Conservation (phyloP, 352 stramenopile species). For the Phytophthora pseudosyringae region DNA sequence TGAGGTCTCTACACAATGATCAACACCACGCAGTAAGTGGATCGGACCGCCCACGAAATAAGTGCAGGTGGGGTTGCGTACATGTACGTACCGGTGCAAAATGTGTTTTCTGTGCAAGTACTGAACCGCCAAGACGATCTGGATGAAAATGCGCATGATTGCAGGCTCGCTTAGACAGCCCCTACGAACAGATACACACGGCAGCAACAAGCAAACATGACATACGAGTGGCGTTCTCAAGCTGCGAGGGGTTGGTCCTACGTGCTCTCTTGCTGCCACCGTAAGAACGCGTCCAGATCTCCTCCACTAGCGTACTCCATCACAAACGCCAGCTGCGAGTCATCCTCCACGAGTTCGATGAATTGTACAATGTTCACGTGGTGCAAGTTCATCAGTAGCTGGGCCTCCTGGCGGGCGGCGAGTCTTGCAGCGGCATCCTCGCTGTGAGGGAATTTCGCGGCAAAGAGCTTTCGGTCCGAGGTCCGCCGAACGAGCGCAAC, state of each 20-base stretch:
- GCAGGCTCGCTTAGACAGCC: conserved; percentile 44
- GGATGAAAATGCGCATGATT: conserved; percentile 76
- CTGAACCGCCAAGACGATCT: conserved; percentile 59
- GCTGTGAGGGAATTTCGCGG: conserved; percentile 51
- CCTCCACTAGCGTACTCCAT: conserved; percentile 81
- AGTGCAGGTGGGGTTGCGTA: not conserved
- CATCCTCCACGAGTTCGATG: conserved; percentile 48
- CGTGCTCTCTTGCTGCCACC: conserved; percentile 25
- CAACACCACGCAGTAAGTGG: not conserved
- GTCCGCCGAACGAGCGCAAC: conserved; percentile 53
- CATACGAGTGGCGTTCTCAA: too few relatives aligned
- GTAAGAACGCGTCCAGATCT: conserved; percentile 64
- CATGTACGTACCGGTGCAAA: conserved; percentile 58
- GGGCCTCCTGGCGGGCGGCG: conserved; percentile 46
- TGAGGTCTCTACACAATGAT: conserved; percentile 53
- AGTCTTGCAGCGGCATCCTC: conserved; percentile 20
- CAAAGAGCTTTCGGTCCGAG: conserved; percentile 49
- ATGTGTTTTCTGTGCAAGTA: conserved; percentile 70
- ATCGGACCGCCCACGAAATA: not conserved
- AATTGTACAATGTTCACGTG: conserved; percentile 78
- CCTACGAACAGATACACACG: conserved; percentile 14
- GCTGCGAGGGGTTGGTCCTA: not conserved
- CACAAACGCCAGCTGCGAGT: conserved; percentile 51
- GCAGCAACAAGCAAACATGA: not conserved
- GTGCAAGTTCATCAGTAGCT: conserved; percentile 49